Conservation (phyloP, 768 basidiomycete species). For the Kwoniella shandongensis region DNA sequence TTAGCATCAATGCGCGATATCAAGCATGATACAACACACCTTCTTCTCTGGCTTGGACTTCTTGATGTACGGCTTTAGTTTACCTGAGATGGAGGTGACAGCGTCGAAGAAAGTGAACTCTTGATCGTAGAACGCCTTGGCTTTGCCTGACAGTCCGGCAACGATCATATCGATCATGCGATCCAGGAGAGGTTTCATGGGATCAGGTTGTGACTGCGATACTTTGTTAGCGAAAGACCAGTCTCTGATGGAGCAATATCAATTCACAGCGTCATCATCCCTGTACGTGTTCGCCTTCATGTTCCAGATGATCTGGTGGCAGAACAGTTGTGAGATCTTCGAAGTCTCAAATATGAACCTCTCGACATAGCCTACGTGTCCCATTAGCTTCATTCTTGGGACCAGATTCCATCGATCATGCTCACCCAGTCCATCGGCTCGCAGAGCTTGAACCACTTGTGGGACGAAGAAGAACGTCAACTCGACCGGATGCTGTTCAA, state of each 20-base stretch:
- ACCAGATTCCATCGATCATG: not conserved
- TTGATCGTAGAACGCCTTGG: slow-evolving; percentile 82
- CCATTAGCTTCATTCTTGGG: not conserved
- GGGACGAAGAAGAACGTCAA: slow-evolving; percentile 99
- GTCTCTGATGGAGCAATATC: not conserved
- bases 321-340: slow-evolving; percentile 94
- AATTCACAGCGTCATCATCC: slow-evolving; percentile 77
- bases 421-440: slow-evolving; percentile 82
- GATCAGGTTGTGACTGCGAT: slow-evolving; percentile 61
- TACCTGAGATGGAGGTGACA: slow-evolving; percentile 97
- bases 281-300: slow-evolving; percentile 99
- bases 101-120: slow-evolving; percentile 95
- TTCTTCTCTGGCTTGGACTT: slow-evolving; percentile 95
- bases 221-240: not conserved
- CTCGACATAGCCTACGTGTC: slow-evolving; percentile 74
- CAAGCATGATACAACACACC: slow-evolving; percentile 55
- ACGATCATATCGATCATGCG: slow-evolving; percentile 77
- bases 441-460: slow-evolving; percentile 93
- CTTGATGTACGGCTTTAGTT: slow-evolving; percentile 94
- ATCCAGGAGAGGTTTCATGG: slow-evolving; percentile 95
- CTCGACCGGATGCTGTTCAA: slow-evolving; percentile 91
- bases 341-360: slow-evolving; percentile 96
- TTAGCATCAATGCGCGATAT: not conserved
- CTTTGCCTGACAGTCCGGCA: slow-evolving; percentile 79
- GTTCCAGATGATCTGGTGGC: slow-evolving; percentile 99